Percentiles rank a stretch among this genome's conserved stretches.
Evolutionary conservation across 805 yeast genomes (phyloP).

Genomic region (Schwanniomyces pseudopolymorphus): DNA sequence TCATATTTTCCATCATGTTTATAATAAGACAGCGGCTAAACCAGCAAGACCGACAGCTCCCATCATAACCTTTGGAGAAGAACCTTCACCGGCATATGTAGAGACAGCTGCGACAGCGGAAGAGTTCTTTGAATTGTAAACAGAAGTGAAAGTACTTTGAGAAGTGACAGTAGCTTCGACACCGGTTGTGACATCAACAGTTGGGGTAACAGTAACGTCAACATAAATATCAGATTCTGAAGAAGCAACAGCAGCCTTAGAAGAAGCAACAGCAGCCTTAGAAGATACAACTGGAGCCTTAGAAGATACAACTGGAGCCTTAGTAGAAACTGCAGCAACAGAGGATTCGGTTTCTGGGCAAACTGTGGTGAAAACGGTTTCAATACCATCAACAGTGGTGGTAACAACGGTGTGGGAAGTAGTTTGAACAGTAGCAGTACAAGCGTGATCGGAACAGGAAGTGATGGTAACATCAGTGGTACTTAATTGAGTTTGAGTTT

Average conservation of each 20-base stretch:
- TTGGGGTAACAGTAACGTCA: conserved; percentile 52
- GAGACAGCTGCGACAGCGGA: conserved; percentile 18
- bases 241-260: conserved; percentile 10
- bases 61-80: conserved; percentile 21
- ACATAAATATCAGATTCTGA: conserved; percentile 38
- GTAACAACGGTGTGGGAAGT: conserved; percentile 24
- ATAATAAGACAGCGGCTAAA: conserved; percentile 40
- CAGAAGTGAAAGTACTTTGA: conserved; percentile 39
- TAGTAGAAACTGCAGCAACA: conserved; percentile 6
- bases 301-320: conserved; percentile 7
- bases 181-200: conserved; percentile 45
- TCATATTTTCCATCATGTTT: conserved; percentile 8
- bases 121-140: conserved; percentile 20
- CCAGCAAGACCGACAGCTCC: conserved; percentile 44
- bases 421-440: conserved; percentile 13
- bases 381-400: conserved; percentile 31
- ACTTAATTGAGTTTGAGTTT: conserved; percentile 23
- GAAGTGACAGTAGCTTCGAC: conserved; percentile 41
- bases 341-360: conserved; percentile 29
- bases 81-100: conserved; percentile 32
- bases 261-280: conserved; percentile 10
- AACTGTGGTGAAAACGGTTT: conserved; percentile 36
- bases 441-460: conserved; percentile 33
- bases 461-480: conserved; percentile 39
- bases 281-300: background rate